These are phyloP conservation scores for Alternaria burnsii DNA, from an alignment of 2,329 filamentous ascomycete species.

Conservation along the genomic window DNA sequence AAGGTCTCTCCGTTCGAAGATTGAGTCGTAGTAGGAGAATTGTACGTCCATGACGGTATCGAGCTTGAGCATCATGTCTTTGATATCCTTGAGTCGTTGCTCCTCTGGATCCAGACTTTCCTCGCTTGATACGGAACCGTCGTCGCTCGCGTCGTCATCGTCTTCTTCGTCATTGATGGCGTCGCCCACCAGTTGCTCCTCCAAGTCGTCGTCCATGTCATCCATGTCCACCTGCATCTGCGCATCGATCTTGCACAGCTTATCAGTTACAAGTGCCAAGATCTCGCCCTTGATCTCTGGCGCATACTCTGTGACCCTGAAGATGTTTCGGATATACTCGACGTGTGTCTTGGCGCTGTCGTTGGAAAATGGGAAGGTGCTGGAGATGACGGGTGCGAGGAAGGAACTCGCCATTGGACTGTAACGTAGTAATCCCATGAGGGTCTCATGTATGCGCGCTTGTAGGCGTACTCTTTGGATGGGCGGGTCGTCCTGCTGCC, in stretches of 20 bases:
- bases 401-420: constrained; percentile 80
- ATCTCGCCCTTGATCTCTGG: constrained; percentile 82
- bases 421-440: constrained; percentile 79
- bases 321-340: constrained; percentile 85
- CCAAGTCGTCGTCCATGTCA: constrained; percentile 87
- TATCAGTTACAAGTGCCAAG: constrained; percentile 81
- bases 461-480: constrained; percentile 73
- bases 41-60: constrained; percentile 88
- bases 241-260: constrained; percentile 91
- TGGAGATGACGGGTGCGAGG: constrained; percentile 71
- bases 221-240: constrained; percentile 94
- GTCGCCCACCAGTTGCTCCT: constrained; percentile 72
- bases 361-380: constrained; percentile 78
- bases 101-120: constrained; percentile 65
- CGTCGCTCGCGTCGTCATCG: constrained; percentile 68
- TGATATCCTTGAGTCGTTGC: constrained; percentile 73
- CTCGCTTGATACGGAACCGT: constrained; percentile 76
- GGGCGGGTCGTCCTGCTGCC: constrained; percentile 62
- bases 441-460: constrained; percentile 75
- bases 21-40: constrained; percentile 80
- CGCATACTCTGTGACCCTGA: constrained; percentile 79
- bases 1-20: constrained; percentile 71
- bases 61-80: constrained; percentile 87
- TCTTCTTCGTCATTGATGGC: constrained; percentile 58
- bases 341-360: constrained; percentile 82